Conservation (phyloP, 1,284 basidiomycete genomes). For the Ganoderma meredithae region DNA sequence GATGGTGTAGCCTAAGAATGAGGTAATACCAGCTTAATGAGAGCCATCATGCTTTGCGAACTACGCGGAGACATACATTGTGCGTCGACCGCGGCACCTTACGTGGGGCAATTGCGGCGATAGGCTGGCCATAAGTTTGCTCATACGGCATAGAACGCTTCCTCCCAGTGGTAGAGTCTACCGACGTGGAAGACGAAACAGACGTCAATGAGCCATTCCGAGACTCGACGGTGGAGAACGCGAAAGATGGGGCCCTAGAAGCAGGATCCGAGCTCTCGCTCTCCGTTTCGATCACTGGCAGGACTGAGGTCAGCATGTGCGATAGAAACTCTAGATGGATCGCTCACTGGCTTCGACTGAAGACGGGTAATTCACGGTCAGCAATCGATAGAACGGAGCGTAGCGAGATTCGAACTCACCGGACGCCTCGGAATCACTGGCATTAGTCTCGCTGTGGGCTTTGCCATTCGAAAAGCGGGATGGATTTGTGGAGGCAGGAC, state of each 20-base stretch:
- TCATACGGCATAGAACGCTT: conserved; percentile 30
- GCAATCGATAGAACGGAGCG: background rate
- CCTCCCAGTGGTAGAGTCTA: conserved; percentile 17
- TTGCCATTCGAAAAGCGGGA: background rate
- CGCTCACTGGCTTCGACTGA: conserved; percentile 20
- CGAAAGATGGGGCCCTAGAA: conserved; percentile 23
- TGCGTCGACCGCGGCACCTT: conserved; percentile 13
- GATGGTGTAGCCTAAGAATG: background rate
- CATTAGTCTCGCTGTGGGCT: background rate
- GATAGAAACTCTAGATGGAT: too few species aligned
- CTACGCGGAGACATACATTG: background rate
- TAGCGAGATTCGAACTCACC: background rate
- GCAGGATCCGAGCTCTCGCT: conserved; percentile 21
- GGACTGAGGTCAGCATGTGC: background rate
- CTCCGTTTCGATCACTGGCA: conserved; percentile 25
- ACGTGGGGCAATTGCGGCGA: conserved; percentile 5
- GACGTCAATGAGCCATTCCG: conserved; percentile 25
- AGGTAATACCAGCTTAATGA: background rate
- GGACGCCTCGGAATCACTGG: background rate
- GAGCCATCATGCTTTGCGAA: too few species aligned
- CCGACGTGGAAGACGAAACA: conserved; percentile 19
- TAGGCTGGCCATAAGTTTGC: conserved; percentile 12
- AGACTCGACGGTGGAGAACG: conserved; percentile 20
- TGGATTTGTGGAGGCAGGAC: background rate
- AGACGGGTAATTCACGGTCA: background rate